Evolutionary conservation across 73 alveolate species (phyloP).

Genomic region (Paramecium pentaurelia): DNA sequence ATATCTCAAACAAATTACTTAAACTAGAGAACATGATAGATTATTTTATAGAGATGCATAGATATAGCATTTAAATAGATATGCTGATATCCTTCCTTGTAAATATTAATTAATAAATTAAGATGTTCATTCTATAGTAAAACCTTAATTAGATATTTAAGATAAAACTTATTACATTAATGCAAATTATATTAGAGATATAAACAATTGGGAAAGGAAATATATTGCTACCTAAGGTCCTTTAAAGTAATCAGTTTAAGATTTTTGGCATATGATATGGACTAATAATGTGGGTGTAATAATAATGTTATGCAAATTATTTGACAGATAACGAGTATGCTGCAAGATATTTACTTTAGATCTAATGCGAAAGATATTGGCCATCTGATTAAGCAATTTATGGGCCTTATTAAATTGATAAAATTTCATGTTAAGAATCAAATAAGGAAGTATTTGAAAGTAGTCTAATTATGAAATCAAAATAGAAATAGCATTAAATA

Average conservation of each 20-base stretch:
- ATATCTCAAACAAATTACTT: slow-evolving; percentile 62
- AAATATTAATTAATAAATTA: background rate
- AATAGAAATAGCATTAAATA: slow-evolving; percentile 42
- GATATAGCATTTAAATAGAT: slow-evolving; percentile 61
- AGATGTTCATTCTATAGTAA: slow-evolving; percentile 65
- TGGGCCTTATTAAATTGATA: background rate
- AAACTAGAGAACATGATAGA: slow-evolving; percentile 64
- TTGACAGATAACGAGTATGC: slow-evolving; percentile 58
- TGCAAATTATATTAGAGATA: background rate
- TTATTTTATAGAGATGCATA: background rate
- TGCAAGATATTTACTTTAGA: background rate
- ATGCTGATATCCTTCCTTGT: slow-evolving; percentile 67
- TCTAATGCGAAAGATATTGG: slow-evolving; percentile 84
- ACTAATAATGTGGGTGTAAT: slow-evolving; percentile 73
- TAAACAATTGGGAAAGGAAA: slow-evolving; percentile 32
- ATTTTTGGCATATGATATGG: slow-evolving; percentile 91
- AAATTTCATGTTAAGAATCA: background rate
- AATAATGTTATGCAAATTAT: slow-evolving; percentile 76
- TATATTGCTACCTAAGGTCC: slow-evolving; percentile 93
- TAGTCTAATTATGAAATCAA: background rate
- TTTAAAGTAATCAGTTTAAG: slow-evolving; percentile 63
- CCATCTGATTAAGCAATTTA: slow-evolving; percentile 60
- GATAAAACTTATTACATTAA: background rate
- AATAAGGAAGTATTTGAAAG: background rate
- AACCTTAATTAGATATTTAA: background rate